Base-by-base conservation (phyloP, 2,329 filamentous ascomycete species). In the Neospermospora avenae region DNA sequence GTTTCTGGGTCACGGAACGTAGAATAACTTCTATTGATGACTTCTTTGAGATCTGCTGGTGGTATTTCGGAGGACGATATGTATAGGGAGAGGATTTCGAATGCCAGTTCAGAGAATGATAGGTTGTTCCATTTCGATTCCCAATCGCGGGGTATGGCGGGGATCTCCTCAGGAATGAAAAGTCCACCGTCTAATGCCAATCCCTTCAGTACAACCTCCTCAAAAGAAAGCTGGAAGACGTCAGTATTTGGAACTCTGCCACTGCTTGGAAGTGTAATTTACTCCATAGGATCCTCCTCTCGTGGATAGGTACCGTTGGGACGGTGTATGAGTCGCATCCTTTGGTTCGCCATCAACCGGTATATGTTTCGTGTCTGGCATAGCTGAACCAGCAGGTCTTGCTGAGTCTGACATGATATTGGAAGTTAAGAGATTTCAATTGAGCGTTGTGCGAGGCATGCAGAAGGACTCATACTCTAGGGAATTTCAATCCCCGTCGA, bases 31-130 rank as follows among this genome's bases (percentile, higher is more conserved):
- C 86, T 84, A 67, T 86, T 79, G 74, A 98, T 90, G 72, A 99
- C 92, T 64, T 82, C 84, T 74, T 89, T 91, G 41, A 99, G 83
- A 70, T 96, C 92, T 60, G 82, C 78, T 28, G 85, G 71, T 11
- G 93, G 91, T 62, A 98, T 96, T 77, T 98, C 93, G 58, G 83
- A 79, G 34, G 84, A 76, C 0, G 92, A 93, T 71, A 98, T 91
- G 78, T 95, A 98, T 55, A 96, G 85, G 52, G 86, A 90, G 74
- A 97, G 85, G 73, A 98, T 87, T 73, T 92, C 82, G 75, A 88
- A 90, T 58, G 93, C 93, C 56, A 97, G 81, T 35, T 96, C 89
- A 70, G 87, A 77, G 76, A 93, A 96, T 45, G 87, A 86, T 64
- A 91, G 82, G 71, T 91, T 82, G 70, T 86, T 83, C 93, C 93